These are phyloP conservation scores for Taphrina betulina DNA, from an alignment of 1,139 yeast genomes.

Conservation along the genomic window DNA sequence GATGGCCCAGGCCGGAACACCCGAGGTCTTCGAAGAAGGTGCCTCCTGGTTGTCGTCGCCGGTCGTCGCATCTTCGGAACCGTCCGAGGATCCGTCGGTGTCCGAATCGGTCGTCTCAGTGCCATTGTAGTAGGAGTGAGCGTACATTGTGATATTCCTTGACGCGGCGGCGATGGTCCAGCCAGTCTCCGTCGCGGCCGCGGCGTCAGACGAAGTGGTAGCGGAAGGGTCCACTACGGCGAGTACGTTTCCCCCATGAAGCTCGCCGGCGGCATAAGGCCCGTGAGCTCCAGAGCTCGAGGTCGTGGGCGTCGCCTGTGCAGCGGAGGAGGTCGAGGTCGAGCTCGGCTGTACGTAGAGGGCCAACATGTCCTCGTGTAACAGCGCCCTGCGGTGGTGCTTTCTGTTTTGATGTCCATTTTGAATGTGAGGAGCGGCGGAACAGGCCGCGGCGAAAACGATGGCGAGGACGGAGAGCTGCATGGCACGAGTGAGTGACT, in stretches of 20 bases:
- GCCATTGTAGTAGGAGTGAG: neutral
- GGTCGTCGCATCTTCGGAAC: neutral
- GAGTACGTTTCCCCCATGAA: slow-evolving; percentile 6
- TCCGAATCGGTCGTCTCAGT: neutral
- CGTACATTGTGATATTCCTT: slow-evolving; percentile 4
- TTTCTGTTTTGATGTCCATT: slow-evolving; percentile 7
- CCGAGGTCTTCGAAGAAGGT: neutral
- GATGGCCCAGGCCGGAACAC: slow-evolving; percentile 11
- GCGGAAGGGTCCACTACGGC: neutral
- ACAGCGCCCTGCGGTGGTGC: slow-evolving; percentile 13
- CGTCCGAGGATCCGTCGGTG: neutral
- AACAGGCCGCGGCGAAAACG: slow-evolving; percentile 4
- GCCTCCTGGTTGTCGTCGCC: neutral
- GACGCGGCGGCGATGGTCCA: slow-evolving; percentile 11
- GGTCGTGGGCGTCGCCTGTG: neutral
- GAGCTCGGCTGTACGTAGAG: slow-evolving; percentile 3
- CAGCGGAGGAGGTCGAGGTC: neutral
- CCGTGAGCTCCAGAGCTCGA: slow-evolving; percentile 1
- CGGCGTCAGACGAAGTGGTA: neutral
- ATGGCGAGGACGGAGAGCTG: slow-evolving; percentile 8
- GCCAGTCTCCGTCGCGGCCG: neutral
- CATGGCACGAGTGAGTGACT: no score
- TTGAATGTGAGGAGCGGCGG: slow-evolving; percentile 11
- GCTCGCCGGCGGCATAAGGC: slow-evolving; percentile 20
- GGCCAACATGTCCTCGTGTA: slow-evolving; percentile 21